Evolutionary conservation across 371 early-diverging fungal genomes (phyloP).

Genomic region (Saksenaea vasiformis): DNA sequence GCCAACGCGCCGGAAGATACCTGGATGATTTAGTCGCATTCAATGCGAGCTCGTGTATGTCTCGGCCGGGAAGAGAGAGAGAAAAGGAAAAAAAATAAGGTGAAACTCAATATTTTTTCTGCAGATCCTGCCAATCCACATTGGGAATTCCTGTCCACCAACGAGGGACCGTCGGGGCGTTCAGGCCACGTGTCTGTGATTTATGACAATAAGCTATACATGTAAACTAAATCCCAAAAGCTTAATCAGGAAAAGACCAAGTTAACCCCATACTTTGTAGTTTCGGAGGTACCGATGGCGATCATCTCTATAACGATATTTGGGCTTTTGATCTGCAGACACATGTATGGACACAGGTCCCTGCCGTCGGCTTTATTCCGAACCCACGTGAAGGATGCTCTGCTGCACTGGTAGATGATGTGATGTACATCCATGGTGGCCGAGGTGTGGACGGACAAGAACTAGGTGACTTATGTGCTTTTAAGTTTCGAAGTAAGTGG

Average conservation of each 20-base stretch:
- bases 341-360: slow-evolving; percentile 61
- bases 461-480: slow-evolving; percentile 73
- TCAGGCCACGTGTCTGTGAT: slow-evolving; percentile 62
- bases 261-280: slow-evolving; percentile 31
- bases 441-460: slow-evolving; percentile 60
- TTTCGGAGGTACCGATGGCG: slow-evolving; percentile 77
- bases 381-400: slow-evolving; percentile 69
- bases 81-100: neutral
- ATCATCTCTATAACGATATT: slow-evolving; percentile 71
- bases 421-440: slow-evolving; percentile 79
- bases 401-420: slow-evolving; percentile 70
- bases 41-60: slow-evolving; percentile 63
- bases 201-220: slow-evolving; percentile 60
- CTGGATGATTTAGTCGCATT: slow-evolving; percentile 72
- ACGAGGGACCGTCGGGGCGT: slow-evolving; percentile 59
- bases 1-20: slow-evolving; percentile 67
- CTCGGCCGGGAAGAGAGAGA: neutral
- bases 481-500: slow-evolving; percentile 63
- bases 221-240: slow-evolving; percentile 41
- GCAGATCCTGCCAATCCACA: slow-evolving; percentile 41
- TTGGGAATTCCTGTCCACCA: slow-evolving; percentile 57
- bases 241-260: slow-evolving; percentile 6
- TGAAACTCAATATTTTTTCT: slow-evolving; percentile 2
- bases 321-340: slow-evolving; percentile 69
- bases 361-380: slow-evolving; percentile 67